These are phyloP conservation scores for Pythium dissimile DNA, from an alignment of 352 stramenopile genomes.

Conservation along the genomic window DNA sequence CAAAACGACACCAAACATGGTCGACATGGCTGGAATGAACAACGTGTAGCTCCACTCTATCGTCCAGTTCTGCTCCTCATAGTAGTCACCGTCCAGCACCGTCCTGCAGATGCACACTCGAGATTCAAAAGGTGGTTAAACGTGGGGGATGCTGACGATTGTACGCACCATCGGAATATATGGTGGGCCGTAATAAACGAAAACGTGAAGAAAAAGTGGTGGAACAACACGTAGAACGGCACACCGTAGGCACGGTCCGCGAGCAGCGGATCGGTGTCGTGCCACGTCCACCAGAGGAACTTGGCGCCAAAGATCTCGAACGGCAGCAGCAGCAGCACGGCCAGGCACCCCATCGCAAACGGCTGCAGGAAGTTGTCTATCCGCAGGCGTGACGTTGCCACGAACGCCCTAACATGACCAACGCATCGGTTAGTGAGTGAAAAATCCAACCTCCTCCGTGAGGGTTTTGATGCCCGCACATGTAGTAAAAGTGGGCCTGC, in stretches of 20 bases:
- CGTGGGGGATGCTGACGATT: neutral
- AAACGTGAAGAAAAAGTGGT: constrained; percentile 65
- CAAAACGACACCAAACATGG: constrained; percentile 46
- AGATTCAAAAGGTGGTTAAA: neutral
- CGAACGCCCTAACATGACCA: constrained; percentile 78
- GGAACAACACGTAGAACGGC: constrained; percentile 60
- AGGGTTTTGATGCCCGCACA: constrained; percentile 27
- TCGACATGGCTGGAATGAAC: constrained; percentile 49
- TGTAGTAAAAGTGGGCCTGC: constrained; percentile 76
- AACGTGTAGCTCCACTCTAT: constrained; percentile 62
- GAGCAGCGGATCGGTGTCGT: constrained; percentile 76
- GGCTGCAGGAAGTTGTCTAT: constrained; percentile 75
- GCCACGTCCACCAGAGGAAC: constrained; percentile 85
- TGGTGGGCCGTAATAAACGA: constrained; percentile 46
- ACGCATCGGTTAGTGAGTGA: neutral
- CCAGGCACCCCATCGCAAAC: constrained; percentile 57
- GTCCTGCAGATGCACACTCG: constrained; percentile 35
- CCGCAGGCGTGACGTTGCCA: constrained; percentile 56
- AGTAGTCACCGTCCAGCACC: constrained; percentile 55
- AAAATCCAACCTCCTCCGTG: neutral
- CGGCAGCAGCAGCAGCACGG: constrained; percentile 56
- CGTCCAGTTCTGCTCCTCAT: constrained; percentile 57
- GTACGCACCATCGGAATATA: constrained; percentile 47
- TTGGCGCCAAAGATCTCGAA: constrained; percentile 77
- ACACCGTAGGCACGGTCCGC: constrained; percentile 57